Evolutionary conservation across 208 protist genomes (phyloP), one percentile per base, ranked within the genome.

Genomic region (Tritrichomonas foetus): DNA sequence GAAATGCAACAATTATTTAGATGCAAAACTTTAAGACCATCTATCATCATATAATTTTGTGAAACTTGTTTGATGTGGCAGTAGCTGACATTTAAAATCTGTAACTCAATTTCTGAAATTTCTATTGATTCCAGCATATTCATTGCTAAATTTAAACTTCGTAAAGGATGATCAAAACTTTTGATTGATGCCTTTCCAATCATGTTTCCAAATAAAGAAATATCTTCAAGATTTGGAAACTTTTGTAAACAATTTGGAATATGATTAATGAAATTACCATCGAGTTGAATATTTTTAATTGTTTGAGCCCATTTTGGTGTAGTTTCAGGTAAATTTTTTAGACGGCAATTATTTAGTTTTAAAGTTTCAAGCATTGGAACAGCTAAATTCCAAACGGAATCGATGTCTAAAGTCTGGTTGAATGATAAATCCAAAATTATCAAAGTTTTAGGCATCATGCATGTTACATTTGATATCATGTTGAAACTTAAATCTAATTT

Each of bases 141-240:
- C 9, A 36, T 11, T 20, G n/a, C 25, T 14, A 47, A 78, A n/a
- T n/a, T n/a, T n/a, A n/a, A n/a, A n/a, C n/a, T n/a, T n/a, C n/a
- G n/a, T n/a, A n/a, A n/a, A n/a, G n/a, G n/a, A n/a, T n/a, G n/a
- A n/a, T n/a, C n/a, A n/a, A n/a, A n/a, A n/a, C n/a, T n/a, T n/a
- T n/a, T n/a, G n/a, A n/a, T n/a, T n/a, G n/a, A n/a, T n/a, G n/a
- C n/a, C n/a, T n/a, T n/a, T n/a, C n/a, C n/a, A n/a, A n/a, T n/a
- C n/a, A n/a, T n/a, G n/a, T 82, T 82, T 50, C 74, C 74, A 53
- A 82, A 82, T 82, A 82, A 82, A 20, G 74, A 82, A 49, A 82
- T 13, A 47, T 82, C 74, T 82, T 82, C 74, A 25, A 82, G 39
- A 14, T 82, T 49, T 36, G n/a, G n/a, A 44, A 82, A 82, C 3